phyloP scores from a whole-genome alignment of 2,329 filamentous ascomycete species.

The Arachnopeziza araneosa region DNA sequence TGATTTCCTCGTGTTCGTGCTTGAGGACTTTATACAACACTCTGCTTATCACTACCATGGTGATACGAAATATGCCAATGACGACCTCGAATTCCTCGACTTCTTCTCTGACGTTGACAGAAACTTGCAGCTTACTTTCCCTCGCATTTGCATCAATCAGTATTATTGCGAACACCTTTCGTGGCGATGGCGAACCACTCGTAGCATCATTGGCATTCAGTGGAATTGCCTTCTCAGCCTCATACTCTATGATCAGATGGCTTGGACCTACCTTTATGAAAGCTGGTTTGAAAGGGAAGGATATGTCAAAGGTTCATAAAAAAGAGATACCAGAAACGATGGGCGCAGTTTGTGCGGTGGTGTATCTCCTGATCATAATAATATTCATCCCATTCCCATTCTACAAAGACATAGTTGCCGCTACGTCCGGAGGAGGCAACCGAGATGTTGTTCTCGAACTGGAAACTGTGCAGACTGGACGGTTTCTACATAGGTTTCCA shows the following conservation, averaged over 20 bases:
- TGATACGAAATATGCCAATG: background rate
- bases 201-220: slow-evolving; percentile 85
- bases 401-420: slow-evolving; percentile 95
- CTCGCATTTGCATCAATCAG: slow-evolving; percentile 63
- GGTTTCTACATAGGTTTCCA: slow-evolving; percentile 85
- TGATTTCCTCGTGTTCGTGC: background rate
- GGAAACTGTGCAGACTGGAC: slow-evolving; percentile 57
- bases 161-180: slow-evolving; percentile 75
- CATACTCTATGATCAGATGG: slow-evolving; percentile 87
- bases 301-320: slow-evolving; percentile 73
- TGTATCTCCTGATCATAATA: slow-evolving; percentile 85
- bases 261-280: slow-evolving; percentile 84
- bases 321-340: slow-evolving; percentile 90
- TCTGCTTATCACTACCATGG: background rate
- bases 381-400: slow-evolving; percentile 95
- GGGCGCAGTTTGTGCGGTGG: slow-evolving; percentile 87
- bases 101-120: slow-evolving; percentile 42
- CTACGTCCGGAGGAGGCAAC: slow-evolving; percentile 90
- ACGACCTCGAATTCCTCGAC: background rate
- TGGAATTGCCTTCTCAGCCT: slow-evolving; percentile 72
- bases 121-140: slow-evolving; percentile 49
- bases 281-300: slow-evolving; percentile 82
- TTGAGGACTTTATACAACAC: background rate
- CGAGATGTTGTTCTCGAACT: slow-evolving; percentile 67
- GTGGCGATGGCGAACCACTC: slow-evolving; percentile 78